Evolutionary conservation across 2,329 filamentous ascomycete species (phyloP).

Genomic region (Verticillium albo-atrum): DNA sequence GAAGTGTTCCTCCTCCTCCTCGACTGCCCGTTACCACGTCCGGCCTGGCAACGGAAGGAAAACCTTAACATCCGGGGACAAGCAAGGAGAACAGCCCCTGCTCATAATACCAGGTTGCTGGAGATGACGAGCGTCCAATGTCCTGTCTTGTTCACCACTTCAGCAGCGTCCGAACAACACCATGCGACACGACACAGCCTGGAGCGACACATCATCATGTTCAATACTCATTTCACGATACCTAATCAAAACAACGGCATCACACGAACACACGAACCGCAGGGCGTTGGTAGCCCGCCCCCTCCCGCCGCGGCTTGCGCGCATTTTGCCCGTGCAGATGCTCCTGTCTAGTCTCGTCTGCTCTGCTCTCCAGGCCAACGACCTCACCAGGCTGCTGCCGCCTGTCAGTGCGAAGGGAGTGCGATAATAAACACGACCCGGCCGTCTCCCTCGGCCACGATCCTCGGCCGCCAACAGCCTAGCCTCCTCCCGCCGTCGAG

Average conservation of each 20-base stretch:
- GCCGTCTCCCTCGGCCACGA: background rate
- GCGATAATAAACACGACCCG: background rate
- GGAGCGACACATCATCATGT: background rate
- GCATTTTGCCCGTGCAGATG: background rate
- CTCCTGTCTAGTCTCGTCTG: background rate
- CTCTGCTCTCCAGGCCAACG: background rate
- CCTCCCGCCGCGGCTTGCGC: background rate
- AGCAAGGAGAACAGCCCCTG: background rate
- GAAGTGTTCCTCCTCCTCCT: background rate
- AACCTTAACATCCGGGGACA: background rate
- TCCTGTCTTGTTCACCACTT: background rate
- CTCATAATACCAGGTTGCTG: background rate
- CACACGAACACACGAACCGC: background rate
- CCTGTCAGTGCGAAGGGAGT: background rate
- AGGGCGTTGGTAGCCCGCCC: no score
- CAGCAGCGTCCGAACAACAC: background rate
- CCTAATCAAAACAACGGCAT: background rate
- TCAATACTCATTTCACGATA: background rate
- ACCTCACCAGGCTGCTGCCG: background rate
- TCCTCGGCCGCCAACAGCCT: background rate
- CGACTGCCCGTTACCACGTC: background rate
- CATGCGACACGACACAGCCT: background rate
- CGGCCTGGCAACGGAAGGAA: background rate
- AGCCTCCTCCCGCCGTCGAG: background rate
- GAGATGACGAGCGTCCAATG: background rate